Evolutionary conservation across 495 filamentous ascomycete species (phyloP).

Genomic region (Xylaria cubensis): DNA sequence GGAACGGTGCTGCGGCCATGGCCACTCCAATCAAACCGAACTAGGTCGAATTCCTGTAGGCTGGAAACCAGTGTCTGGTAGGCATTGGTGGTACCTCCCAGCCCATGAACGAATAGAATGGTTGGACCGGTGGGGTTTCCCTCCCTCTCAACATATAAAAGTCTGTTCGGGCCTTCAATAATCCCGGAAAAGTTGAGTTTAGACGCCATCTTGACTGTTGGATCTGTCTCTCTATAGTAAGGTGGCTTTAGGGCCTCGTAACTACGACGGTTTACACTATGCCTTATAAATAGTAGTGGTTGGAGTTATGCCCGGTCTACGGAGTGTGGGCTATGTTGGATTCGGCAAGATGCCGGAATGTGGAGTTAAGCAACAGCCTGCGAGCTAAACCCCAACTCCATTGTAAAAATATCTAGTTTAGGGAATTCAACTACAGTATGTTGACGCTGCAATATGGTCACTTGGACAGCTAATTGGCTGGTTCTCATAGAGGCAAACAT

Average conservation of each 20-base stretch:
- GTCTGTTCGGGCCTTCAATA: slow-evolving; percentile 1
- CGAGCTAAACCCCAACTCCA: neutral
- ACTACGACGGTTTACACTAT: neutral
- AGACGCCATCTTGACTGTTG: slow-evolving; percentile 8
- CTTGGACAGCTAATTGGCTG: too few species aligned
- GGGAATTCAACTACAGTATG: neutral
- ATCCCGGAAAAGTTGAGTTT: slow-evolving; percentile 4
- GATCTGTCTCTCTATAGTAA: neutral
- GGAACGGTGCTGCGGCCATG: slow-evolving; percentile 17
- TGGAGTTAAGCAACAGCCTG: neutral
- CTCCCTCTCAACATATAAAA: slow-evolving; percentile 7
- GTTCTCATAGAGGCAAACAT: neutral
- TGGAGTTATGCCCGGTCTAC: neutral
- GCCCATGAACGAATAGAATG: slow-evolving; percentile 6
- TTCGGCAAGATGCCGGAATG: slow-evolving; percentile 18
- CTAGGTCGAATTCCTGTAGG: slow-evolving; percentile 2
- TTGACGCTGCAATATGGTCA: neutral
- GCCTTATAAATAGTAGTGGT: neutral
- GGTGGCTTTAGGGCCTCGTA: neutral
- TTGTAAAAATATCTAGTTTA: too few species aligned
- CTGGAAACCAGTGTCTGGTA: slow-evolving; percentile 8
- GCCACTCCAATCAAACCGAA: slow-evolving; percentile 15
- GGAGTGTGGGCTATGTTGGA: neutral
- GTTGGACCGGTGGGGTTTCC: neutral
- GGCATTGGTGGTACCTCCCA: slow-evolving; percentile 12